phyloP scores from a whole-genome alignment of 2,329 filamentous ascomycete genomes.

The Hypoxylon rubiginosum region DNA sequence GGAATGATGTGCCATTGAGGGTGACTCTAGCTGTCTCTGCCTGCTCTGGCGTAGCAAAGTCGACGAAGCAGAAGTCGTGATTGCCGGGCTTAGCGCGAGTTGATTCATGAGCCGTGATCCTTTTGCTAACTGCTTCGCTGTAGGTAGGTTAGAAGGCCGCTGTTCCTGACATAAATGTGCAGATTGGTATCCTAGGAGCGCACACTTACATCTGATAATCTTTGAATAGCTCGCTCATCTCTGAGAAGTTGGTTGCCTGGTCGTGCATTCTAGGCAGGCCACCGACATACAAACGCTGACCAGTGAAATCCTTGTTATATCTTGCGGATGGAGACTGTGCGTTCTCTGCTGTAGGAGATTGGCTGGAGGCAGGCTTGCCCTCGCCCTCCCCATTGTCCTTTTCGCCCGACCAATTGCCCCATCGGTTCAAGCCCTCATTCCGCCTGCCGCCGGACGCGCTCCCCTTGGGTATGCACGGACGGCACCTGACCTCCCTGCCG shows the following conservation, averaged over 20 bases:
- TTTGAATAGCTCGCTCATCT: conserved; percentile 62
- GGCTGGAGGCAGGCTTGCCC: conserved; percentile 2
- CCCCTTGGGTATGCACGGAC: conserved; percentile 71
- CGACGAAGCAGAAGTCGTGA: conserved; percentile 76
- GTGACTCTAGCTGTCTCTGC: conserved; percentile 64
- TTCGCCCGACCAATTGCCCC: conserved; percentile 59
- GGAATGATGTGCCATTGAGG: conserved; percentile 53
- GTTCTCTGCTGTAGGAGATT: conserved; percentile 43
- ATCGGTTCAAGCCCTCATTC: conserved; percentile 55
- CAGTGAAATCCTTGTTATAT: conserved; percentile 44
- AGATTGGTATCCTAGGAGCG: neutral
- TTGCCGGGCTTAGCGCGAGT: conserved; percentile 66
- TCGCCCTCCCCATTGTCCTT: conserved; percentile 21
- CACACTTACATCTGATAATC: conserved; percentile 59
- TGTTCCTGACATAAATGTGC: neutral
- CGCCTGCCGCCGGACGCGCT: conserved; percentile 39
- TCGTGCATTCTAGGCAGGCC: conserved; percentile 64
- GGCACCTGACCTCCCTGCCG: conserved; percentile 72
- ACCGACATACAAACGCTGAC: conserved; percentile 64
- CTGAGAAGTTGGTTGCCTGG: conserved; percentile 60
- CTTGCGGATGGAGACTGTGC: conserved; percentile 35
- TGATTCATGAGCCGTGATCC: conserved; percentile 70
- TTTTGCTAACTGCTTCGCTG: conserved; percentile 59
- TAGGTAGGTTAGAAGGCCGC: conserved; percentile 23
- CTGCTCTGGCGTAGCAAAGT: conserved; percentile 68